Percentiles rank a stretch among this genome's conserved stretches.
These are phyloP conservation scores for Phytophthora meadii DNA, from an alignment of 352 stramenopile species.

Conservation along the genomic window DNA sequence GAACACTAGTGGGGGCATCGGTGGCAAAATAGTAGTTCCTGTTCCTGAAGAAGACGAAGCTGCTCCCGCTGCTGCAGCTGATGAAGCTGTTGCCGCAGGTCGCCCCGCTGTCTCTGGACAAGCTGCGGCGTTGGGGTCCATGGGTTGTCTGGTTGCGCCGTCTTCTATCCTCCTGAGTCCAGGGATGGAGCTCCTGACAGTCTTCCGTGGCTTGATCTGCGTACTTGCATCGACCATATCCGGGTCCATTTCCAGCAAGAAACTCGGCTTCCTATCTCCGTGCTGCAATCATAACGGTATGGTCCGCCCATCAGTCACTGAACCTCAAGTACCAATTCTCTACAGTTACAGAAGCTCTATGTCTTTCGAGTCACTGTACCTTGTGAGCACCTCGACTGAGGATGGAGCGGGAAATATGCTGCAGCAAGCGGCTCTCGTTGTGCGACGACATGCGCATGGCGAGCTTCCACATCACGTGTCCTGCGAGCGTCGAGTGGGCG, in stretches of 20 bases:
- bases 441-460: slow-evolving; percentile 71
- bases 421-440: slow-evolving; percentile 68
- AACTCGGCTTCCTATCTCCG: slow-evolving; percentile 37
- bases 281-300: slow-evolving; percentile 43
- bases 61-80: slow-evolving; percentile 5
- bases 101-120: slow-evolving; percentile 34
- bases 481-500: slow-evolving; percentile 43
- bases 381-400: slow-evolving; percentile 60
- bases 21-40: slow-evolving; percentile 44
- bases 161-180: slow-evolving; percentile 36
- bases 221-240: slow-evolving; percentile 3
- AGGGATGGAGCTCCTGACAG: slow-evolving; percentile 17
- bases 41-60: slow-evolving; percentile 25
- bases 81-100: slow-evolving; percentile 5
- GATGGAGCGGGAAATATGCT: slow-evolving; percentile 77
- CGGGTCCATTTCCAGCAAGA: slow-evolving; percentile 35
- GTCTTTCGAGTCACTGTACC: slow-evolving; percentile 30
- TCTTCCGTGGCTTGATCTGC: slow-evolving; percentile 33
- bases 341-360: slow-evolving; percentile 7
- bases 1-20: slow-evolving; percentile 64
- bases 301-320: slow-evolving; percentile 33
- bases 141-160: slow-evolving; percentile 15
- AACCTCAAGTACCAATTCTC: slow-evolving; percentile 12
- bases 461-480: slow-evolving; percentile 71
- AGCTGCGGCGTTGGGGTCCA: slow-evolving; percentile 34